Evolutionary conservation across 805 yeast species (phyloP).

Genomic region (Millerozyma miso): DNA sequence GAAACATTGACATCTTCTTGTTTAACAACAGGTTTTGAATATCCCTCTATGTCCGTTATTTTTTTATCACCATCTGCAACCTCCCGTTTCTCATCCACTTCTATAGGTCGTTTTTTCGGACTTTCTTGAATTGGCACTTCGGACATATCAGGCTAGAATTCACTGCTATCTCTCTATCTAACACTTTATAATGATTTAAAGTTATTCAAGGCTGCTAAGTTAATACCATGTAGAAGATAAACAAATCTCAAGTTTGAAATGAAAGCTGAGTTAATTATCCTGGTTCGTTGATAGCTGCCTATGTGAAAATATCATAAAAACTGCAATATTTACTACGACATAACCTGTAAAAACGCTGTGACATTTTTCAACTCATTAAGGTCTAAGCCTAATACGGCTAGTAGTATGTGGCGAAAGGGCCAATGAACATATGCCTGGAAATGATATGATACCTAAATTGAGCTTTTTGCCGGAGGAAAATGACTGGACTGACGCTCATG

Average conservation of each 20-base stretch:
- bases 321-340: no score
- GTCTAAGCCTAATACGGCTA: no score
- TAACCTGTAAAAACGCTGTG: background rate
- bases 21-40: background rate
- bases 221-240: background rate
- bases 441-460: background rate
- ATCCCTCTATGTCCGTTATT: background rate
- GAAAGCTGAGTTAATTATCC: background rate
- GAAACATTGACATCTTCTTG: background rate
- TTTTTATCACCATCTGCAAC: background rate
- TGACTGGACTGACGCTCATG: conserved; percentile 26
- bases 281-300: background rate
- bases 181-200: background rate
- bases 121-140: background rate
- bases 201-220: background rate
- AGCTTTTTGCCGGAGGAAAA: conserved; percentile 20
- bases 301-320: background rate
- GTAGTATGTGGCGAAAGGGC: no score
- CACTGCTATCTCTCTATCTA: no score
- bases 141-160: background rate
- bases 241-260: background rate
- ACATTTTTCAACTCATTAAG: no score
- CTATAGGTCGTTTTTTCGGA: conserved; percentile 10
- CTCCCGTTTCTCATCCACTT: conserved; percentile 2
- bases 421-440: no score